A percentile compares a stretch with the other conserved stretches of the same genome.
Evolutionary conservation across 805 yeast species (phyloP).

Genomic region (Yarrowia phangngaensis): DNA sequence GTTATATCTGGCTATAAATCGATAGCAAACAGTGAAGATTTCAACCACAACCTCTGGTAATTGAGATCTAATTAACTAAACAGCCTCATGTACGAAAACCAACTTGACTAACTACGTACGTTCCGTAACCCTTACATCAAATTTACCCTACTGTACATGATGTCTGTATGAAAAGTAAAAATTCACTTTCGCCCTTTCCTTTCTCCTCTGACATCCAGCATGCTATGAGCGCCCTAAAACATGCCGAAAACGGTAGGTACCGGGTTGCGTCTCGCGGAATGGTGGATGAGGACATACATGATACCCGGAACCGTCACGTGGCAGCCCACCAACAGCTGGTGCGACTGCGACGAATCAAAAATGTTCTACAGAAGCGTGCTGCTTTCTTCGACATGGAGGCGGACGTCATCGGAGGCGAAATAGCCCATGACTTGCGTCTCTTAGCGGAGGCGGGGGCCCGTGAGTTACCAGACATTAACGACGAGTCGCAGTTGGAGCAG

Average conservation of each 20-base stretch:
- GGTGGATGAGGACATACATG: conserved; percentile 21
- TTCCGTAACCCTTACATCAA: no score
- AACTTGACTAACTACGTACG: no score
- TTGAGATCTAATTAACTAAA: no score
- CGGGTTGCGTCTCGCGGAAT: conserved; percentile 23
- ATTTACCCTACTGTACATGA: conserved; percentile 14
- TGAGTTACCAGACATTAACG: conserved; percentile 13
- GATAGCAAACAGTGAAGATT: no score
- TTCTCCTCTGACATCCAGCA: conserved; percentile 2
- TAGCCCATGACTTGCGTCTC: conserved; percentile 24
- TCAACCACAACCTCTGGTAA: no score
- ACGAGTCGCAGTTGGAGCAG: conserved; percentile 15
- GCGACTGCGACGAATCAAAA: conserved; percentile 24
- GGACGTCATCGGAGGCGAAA: conserved; percentile 18
- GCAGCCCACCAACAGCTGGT: conserved; percentile 17
- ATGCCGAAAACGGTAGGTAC: conserved; percentile 23
- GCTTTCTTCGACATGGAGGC: conserved; percentile 19
- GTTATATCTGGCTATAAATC: no score
- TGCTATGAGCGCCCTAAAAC: conserved; percentile 22
- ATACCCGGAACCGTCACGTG: conserved; percentile 22
- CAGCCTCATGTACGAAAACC: no score
- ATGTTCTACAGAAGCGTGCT: conserved; percentile 14
- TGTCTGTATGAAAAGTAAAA: conserved; percentile 4
- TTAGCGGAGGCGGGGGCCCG: conserved; percentile 22
- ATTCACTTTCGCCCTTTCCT: not conserved